Conservation (phyloP, 1,284 basidiomycete genomes). For the Sporisorium scitamineum region DNA sequence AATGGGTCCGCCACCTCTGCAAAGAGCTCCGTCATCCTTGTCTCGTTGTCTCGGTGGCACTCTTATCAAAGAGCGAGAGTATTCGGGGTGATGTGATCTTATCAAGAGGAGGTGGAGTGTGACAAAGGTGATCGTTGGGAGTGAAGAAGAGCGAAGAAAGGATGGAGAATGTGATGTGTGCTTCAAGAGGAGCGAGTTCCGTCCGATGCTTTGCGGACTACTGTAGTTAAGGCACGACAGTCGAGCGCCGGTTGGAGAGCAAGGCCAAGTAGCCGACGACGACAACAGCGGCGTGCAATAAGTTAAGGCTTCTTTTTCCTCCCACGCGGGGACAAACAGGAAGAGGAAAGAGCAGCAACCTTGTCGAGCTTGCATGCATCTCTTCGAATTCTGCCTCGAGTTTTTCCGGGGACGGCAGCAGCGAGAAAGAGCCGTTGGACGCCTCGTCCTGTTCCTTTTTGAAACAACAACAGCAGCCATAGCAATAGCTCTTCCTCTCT, state of each 20-base stretch:
- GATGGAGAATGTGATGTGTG: not conserved
- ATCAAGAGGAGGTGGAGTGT: too few relatives aligned
- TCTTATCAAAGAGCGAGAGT: too few relatives aligned
- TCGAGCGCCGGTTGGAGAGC: not conserved
- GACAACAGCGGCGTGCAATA: not conserved
- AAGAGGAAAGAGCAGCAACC: not conserved
- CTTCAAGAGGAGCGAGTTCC: too few relatives aligned
- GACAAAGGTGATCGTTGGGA: not conserved
- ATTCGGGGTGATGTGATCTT: not conserved
- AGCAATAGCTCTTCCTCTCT: not conserved
- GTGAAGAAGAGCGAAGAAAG: too few relatives aligned
- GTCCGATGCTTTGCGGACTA: too few relatives aligned
- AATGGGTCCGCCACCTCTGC: slow-evolving; percentile 32
- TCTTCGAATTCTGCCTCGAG: slow-evolving; percentile 4
- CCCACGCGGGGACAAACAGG: not conserved
- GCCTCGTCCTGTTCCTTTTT: not conserved
- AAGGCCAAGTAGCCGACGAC: not conserved
- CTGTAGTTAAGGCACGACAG: too few relatives aligned
- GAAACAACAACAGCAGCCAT: not conserved
- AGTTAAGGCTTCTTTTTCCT: not conserved
- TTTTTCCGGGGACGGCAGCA: slow-evolving; percentile 8
- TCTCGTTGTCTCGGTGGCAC: too few relatives aligned
- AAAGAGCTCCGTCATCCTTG: slow-evolving; percentile 20
- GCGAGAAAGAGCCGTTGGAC: not conserved
- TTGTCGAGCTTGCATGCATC: not conserved